Base-by-base conservation (phyloP, 2,329 filamentous ascomycete species). In the Huntiella decipiens region DNA sequence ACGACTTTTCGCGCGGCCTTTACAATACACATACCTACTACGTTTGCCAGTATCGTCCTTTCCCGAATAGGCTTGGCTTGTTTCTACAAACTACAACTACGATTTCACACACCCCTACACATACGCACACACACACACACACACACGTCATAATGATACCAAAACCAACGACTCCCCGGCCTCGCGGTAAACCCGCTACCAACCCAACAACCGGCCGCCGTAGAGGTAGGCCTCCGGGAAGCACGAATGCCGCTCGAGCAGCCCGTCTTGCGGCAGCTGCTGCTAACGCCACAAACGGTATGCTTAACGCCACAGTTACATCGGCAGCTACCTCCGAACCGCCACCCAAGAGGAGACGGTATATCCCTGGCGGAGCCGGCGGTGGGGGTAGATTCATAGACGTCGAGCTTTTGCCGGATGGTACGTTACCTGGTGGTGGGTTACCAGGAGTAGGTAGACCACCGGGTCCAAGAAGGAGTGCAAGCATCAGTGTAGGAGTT, bases 381-480 rank as follows among this genome's bases (percentile, higher is more conserved):
- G 86, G 86, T 39, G 85, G 86, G 48, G 85, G 86, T 15, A 70
- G 86, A 57, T 93, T 86, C 60, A 67, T 91, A 33, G 83, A 92
- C 54, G 70, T 79, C 47, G 74, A 84, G 48, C 72, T 13, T 13
- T 7, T 36, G 12, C 39, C 39, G 13, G n/a, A 13, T 28, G 39
- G 39, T 2, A 33, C 28, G 10, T 28, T 28, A 10, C 19, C 17
- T 28, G 43, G 19, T 13, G 36, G 32, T 11, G 4, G 19, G 19
- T 17, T 28, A 5, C 35, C 19, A 19, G 13, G 17, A 10, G 43
- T 32, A 61, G 22, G 22, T 10, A 59, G 74, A 64, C 56, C 38
- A 8, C 36, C 36, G 8, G 41, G 49, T 12, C 43, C 44, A 39
- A 45, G 49, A 22, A 48, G 50, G 16, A 50, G 63, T 42, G 60